phyloP scores from a whole-genome alignment of 345 rosid species.

The Geranium brycei region DNA sequence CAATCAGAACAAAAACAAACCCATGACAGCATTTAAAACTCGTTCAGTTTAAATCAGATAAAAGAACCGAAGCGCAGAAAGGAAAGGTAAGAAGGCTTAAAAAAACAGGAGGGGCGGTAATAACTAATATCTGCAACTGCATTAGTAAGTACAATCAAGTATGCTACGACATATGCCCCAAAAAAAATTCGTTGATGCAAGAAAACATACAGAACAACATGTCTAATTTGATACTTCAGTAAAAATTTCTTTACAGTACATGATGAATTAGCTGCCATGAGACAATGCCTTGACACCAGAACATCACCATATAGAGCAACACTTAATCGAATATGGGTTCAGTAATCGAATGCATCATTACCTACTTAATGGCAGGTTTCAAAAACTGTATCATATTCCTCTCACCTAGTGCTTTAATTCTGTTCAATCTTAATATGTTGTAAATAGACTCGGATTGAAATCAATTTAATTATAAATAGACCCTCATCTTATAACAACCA shows the following conservation, averaged over 20 bases:
- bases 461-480: too few relatives aligned
- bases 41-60: too few relatives aligned
- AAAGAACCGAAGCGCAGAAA: constrained; percentile 1
- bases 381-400: not conserved
- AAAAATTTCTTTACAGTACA: not conserved
- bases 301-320: not conserved
- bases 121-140: not conserved
- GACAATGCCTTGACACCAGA: not conserved
- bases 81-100: not conserved
- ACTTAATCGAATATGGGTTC: not conserved
- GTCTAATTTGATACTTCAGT: too few relatives aligned
- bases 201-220: too few relatives aligned
- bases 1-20: constrained; percentile 2
- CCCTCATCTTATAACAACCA: too few relatives aligned
- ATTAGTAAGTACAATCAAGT: too few relatives aligned
- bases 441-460: not conserved
- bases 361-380: not conserved
- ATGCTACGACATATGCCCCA: not conserved
- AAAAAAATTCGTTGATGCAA: not conserved
- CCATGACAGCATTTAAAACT: not conserved
- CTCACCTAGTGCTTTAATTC: too few relatives aligned
- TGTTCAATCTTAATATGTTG: not conserved
- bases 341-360: not conserved
- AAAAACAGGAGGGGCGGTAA: not conserved
- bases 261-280: not conserved